Evolutionary conservation across 306 rosid species (phyloP), one percentile per base, ranked within the genome.

Genomic region (Begonia fuchsioides): DNA sequence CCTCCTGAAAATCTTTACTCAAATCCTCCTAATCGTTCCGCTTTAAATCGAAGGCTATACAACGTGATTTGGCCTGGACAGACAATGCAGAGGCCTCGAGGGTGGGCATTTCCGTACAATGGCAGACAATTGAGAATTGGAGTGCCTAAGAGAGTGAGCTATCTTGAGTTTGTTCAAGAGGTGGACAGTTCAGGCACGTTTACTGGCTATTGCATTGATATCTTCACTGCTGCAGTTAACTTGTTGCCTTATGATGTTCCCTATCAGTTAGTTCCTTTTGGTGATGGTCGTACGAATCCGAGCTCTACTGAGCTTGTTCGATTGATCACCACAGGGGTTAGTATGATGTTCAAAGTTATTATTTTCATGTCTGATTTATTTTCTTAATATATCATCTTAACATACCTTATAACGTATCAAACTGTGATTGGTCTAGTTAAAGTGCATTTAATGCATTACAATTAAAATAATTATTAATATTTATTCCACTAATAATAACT

Each of bases 71-170:
- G 98, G 98, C 98, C 98, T 0, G 98, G 98, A 62, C 74, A 82
- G 20, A 62, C 75, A 4, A 43, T 35, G 4, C 67, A 73, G 51
- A 74, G 32, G 63, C 98, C 98, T 57, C 96, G 96, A 13, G 98
- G 98, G 19, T 92, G 98, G 98, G 83, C 76, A 44, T 92, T 92
- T 59, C 96, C 98, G 1, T 79, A 70, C 80, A 76, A 52, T 49
- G 98, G 96, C 68, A 77, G 83, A 64, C 74, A 69, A 3, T 75
- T 92, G 70, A 79, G 17, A 39, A 82, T 92, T 38, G 98, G 86
- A 59, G 93, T 92, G 18, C 94, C 96, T 0, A 76, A 9, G 18
- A 55, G 76, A 53, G 72, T 74, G 60, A 65, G 80, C 66, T 92
- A 67, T 68, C 78, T 8, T 1, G 83, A 92, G 50, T 79, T 85